Evolutionary conservation across 805 yeast genomes (phyloP), one percentile per base, ranked within the genome.

Genomic region (Teunomyces barrocoloradensis): DNA sequence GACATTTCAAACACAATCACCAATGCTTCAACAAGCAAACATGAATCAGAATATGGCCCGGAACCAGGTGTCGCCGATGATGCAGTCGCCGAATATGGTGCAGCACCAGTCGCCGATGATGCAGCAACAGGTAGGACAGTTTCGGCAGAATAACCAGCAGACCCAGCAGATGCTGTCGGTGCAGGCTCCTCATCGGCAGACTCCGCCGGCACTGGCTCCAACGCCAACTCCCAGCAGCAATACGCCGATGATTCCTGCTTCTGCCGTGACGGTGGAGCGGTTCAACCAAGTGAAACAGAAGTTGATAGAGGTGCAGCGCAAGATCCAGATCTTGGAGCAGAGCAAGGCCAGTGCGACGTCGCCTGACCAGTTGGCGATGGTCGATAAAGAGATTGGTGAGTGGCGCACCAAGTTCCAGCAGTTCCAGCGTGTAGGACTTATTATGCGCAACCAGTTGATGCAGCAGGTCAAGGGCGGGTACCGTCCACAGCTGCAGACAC

Each of bases 391-490:
- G 56, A 79, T 81, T 51, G 65, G 67, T 15, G 77, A 77, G 33
- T 58, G 78, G 53, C 75, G 68, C 48, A 66, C 64, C 30, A 75
- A 79, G 46, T 73, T 74, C 52, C 73, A 74, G 18, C 77, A 76
- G 41, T 80, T 77, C 54, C 78, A 76, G 49, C 73, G 74, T 47
- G 73, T 76, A 42, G 84, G 83, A 1, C 59, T 70, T 28, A 75
- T 73, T 53, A 66, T 80, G 70, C 65, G 69, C 37, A 66, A 69
- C 44, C 74, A 71, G 54, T 61, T 74, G 44, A 57, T 68, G 38
- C 70, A 66, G 38, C 69, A 62, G 54, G 51, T 44, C 12, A 48
- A 44, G 15, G 35, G 28, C 6, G 28, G 32, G 2, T 13, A 17
- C 13, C 32, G n/a, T 29, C 37, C 17, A 10, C 30, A 15, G 29